phyloP scores from a whole-genome alignment of 2,329 filamentous ascomycete genomes.

The Fusarium lyarnte region DNA sequence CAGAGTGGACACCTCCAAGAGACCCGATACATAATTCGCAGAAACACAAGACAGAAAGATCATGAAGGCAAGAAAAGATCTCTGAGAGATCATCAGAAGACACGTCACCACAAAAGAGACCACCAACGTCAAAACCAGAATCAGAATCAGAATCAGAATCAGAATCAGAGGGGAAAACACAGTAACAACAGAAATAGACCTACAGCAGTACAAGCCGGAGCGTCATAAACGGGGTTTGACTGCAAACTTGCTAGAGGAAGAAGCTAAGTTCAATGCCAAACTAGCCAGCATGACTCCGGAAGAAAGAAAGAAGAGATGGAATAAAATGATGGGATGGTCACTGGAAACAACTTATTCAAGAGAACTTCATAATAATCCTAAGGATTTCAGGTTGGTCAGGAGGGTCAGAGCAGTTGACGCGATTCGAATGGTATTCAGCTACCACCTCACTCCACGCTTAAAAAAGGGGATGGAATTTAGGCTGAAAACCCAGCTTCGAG shows the following conservation, averaged over 20 bases:
- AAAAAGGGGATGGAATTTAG: neutral
- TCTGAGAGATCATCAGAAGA: neutral
- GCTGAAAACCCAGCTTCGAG: neutral
- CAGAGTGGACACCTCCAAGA: neutral
- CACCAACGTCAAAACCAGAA: neutral
- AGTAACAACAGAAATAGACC: neutral
- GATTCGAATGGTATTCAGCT: conserved; percentile 6
- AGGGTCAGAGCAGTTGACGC: neutral
- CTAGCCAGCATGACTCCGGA: neutral
- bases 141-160: neutral
- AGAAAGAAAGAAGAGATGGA: neutral
- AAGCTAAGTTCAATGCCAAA: neutral
- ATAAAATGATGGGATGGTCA: neutral
- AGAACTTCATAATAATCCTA: neutral
- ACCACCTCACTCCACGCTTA: neutral
- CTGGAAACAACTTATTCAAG: conserved; percentile 8
- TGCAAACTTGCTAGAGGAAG: neutral
- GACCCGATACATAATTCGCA: neutral
- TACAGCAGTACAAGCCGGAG: neutral
- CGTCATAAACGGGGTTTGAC: neutral
- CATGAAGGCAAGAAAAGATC: neutral
- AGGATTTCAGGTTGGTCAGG: neutral
- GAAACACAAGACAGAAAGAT: neutral
- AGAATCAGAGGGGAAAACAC: neutral
- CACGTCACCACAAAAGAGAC: neutral